These are phyloP conservation scores for Pyricularia grisea DNA, from an alignment of 2,329 filamentous ascomycete species.

Conservation along the genomic window DNA sequence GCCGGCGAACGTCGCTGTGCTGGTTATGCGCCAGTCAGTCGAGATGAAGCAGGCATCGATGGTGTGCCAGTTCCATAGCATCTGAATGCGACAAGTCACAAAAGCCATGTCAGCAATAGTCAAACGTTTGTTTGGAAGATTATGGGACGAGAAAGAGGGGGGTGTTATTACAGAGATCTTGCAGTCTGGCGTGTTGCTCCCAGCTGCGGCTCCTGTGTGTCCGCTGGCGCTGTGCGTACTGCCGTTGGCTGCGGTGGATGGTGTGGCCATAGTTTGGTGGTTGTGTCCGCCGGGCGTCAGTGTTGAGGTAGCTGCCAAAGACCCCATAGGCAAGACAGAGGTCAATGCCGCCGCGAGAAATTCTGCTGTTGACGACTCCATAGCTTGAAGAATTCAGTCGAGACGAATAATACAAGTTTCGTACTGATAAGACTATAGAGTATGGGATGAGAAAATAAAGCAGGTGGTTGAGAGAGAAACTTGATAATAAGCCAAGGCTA, in stretches of 20 bases:
- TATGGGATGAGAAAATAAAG: neutral
- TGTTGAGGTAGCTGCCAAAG: neutral
- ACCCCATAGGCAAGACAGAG: neutral
- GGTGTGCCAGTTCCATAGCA: slow-evolving; percentile 75
- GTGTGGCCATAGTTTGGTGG: neutral
- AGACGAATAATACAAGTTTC: neutral
- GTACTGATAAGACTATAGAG: neutral
- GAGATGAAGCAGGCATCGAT: slow-evolving; percentile 66
- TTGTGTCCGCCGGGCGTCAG: neutral
- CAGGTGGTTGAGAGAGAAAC: neutral
- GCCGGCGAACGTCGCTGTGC: slow-evolving; percentile 63
- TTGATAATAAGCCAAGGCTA: neutral
- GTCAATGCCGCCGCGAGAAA: neutral
- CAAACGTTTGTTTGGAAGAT: slow-evolving; percentile 4
- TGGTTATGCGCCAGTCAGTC: slow-evolving; percentile 59
- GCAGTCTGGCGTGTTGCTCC: slow-evolving; percentile 16
- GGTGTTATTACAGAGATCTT: slow-evolving; percentile 28
- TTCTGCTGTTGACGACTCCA: neutral
- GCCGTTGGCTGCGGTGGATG: neutral
- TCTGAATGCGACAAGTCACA: slow-evolving; percentile 34
- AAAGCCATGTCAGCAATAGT: neutral
- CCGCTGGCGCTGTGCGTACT: neutral
- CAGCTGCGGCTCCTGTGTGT: neutral
- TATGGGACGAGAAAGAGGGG: slow-evolving; percentile 6
- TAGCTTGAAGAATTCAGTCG: neutral